A percentile compares a stretch with the other conserved stretches of the same genome.
Evolutionary conservation across 1,139 yeast genomes (phyloP).

Genomic region (Yamadazyma dushanensis): DNA sequence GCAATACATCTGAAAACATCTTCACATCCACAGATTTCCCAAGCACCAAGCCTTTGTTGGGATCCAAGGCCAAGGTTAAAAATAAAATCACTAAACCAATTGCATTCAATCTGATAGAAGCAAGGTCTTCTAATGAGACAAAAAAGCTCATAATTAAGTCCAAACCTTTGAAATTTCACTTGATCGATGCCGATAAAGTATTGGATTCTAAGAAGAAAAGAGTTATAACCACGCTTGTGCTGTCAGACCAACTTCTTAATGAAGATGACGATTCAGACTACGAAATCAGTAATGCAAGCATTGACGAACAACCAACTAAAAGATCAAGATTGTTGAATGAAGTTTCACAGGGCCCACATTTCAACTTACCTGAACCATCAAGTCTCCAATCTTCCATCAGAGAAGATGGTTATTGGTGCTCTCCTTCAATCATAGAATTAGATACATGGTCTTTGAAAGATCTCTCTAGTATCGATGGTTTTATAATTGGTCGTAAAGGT

Average conservation of each 20-base stretch:
- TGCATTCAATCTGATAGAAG: constrained; percentile 12
- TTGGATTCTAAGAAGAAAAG: constrained; percentile 35
- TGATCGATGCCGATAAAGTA: constrained; percentile 46
- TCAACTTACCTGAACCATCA: not conserved
- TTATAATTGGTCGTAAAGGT: constrained; percentile 74
- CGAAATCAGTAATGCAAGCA: constrained; percentile 6
- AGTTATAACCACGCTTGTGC: constrained; percentile 22
- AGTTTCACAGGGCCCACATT: not conserved
- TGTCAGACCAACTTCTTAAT: constrained; percentile 13
- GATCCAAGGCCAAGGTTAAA: constrained; percentile 2
- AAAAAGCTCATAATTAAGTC: constrained; percentile 42
- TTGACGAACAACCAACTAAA: not conserved
- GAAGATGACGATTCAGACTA: constrained; percentile 19
- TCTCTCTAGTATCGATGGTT: constrained; percentile 59
- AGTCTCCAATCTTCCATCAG: not conserved
- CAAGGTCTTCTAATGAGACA: constrained; percentile 20
- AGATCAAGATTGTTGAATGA: constrained; percentile 1
- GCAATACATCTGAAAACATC: constrained; percentile 11
- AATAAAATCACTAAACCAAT: constrained; percentile 16
- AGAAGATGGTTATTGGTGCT: constrained; percentile 71
- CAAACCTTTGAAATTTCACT: constrained; percentile 43
- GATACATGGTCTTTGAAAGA: constrained; percentile 47
- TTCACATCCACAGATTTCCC: constrained; percentile 17
- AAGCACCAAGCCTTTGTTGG: constrained; percentile 8
- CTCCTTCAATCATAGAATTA: constrained; percentile 65